A percentile compares a stretch with the other conserved stretches of the same genome.
Conservation (phyloP, 2,329 filamentous ascomycete genomes). For the Onygenales sp. region DNA sequence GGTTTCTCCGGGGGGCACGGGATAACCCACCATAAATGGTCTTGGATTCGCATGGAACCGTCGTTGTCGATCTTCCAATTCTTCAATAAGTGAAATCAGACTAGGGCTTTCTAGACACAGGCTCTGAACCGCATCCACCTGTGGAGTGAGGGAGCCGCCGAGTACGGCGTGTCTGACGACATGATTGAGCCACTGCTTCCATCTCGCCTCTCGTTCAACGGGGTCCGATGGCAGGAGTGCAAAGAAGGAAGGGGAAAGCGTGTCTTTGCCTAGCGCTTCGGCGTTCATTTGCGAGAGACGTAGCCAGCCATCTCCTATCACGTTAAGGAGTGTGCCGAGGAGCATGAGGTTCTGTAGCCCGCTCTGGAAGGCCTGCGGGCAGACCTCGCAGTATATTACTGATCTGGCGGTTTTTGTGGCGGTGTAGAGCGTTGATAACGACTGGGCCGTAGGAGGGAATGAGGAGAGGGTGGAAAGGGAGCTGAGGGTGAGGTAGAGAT, state of each 20-base stretch:
- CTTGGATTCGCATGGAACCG: constrained; percentile 26
- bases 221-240: constrained; percentile 18
- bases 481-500: constrained; percentile 35
- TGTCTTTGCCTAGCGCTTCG: constrained; percentile 25
- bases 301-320: constrained; percentile 36
- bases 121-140: constrained; percentile 12
- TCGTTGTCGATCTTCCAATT: constrained; percentile 34
- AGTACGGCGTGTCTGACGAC: constrained; percentile 27
- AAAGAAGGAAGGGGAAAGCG: constrained; percentile 23
- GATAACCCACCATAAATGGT: background rate
- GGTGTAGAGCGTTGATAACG: constrained; percentile 34
- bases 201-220: constrained; percentile 19
- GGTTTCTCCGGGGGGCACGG: background rate
- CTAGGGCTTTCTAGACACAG: constrained; percentile 24
- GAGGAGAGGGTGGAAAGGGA: constrained; percentile 31
- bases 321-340: constrained; percentile 35
- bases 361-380: constrained; percentile 32
- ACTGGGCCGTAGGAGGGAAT: constrained; percentile 34
- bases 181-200: constrained; percentile 30
- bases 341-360: constrained; percentile 39
- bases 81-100: constrained; percentile 28
- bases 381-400: constrained; percentile 34
- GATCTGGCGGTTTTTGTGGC: constrained; percentile 31
- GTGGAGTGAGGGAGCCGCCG: constrained; percentile 20
- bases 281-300: constrained; percentile 28